Percentiles rank a stretch among this genome's conserved stretches.
Evolutionary conservation across 169 alveolate genomes (phyloP).

Genomic region (Plasmodium sp.): DNA sequence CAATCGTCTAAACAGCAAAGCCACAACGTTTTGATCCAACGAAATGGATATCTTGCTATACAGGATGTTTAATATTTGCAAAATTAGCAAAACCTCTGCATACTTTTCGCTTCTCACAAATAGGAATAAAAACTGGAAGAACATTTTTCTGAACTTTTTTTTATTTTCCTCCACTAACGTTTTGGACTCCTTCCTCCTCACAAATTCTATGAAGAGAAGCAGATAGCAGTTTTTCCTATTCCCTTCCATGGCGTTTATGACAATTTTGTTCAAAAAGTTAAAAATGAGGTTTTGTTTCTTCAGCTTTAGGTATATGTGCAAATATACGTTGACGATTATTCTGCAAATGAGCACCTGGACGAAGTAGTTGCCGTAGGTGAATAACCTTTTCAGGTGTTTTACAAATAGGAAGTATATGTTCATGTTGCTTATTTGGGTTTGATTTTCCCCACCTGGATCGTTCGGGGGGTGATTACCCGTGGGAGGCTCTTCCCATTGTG

Average conservation of each 20-base stretch:
- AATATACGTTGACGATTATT: slow-evolving; percentile 52
- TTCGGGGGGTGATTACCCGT: neutral
- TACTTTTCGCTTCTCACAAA: slow-evolving; percentile 39
- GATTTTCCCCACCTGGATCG: neutral
- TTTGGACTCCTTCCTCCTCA: slow-evolving; percentile 40
- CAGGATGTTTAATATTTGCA: slow-evolving; percentile 69
- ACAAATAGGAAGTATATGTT: slow-evolving; percentile 49
- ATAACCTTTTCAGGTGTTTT: slow-evolving; percentile 36
- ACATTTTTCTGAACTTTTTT: slow-evolving; percentile 47
- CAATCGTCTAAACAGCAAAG: slow-evolving; percentile 10
- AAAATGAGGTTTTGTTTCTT: slow-evolving; percentile 52
- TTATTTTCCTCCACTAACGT: slow-evolving; percentile 25
- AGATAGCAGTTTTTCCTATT: slow-evolving; percentile 35
- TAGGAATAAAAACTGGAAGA: slow-evolving; percentile 47
- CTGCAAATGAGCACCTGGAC: slow-evolving; percentile 61
- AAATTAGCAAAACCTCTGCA: slow-evolving; percentile 41
- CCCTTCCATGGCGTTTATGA: slow-evolving; percentile 18
- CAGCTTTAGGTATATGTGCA: slow-evolving; percentile 72
- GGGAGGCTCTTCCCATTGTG: neutral
- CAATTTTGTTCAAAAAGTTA: slow-evolving; percentile 46
- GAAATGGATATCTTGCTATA: slow-evolving; percentile 14
- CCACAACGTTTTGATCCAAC: slow-evolving; percentile 37
- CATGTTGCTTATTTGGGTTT: slow-evolving; percentile 6
- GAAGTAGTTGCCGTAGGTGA: slow-evolving; percentile 54
- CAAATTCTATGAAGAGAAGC: slow-evolving; percentile 64